These are phyloP conservation scores for Sphenostylis stenocarpa DNA, from an alignment of 306 rosid species.

Conservation along the genomic window DNA sequence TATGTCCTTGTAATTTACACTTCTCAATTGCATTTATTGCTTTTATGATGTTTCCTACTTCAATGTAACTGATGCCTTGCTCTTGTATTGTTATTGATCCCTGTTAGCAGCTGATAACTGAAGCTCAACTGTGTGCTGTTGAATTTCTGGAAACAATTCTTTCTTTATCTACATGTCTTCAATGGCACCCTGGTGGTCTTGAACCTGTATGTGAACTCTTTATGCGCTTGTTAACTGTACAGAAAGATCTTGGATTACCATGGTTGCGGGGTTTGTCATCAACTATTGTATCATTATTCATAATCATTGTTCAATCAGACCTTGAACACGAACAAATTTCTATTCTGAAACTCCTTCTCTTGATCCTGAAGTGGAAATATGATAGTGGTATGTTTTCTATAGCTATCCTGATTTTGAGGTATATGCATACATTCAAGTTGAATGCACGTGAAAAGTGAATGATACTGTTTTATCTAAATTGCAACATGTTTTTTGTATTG, in stretches of 20 bases:
- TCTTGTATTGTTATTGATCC: slow-evolving; percentile 20
- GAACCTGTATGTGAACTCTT: slow-evolving; percentile 70
- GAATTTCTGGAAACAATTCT: slow-evolving; percentile 67
- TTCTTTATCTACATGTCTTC: slow-evolving; percentile 57
- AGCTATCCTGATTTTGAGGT: slow-evolving; percentile 10
- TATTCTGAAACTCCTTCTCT: slow-evolving; percentile 57
- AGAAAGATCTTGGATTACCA: slow-evolving; percentile 71
- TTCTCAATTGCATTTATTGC: slow-evolving; percentile 10
- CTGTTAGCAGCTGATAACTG: slow-evolving; percentile 54
- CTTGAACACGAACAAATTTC: slow-evolving; percentile 88
- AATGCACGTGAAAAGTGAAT: neutral
- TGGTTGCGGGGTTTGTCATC: slow-evolving; percentile 63
- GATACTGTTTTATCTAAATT: neutral
- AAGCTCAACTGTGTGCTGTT: slow-evolving; percentile 68
- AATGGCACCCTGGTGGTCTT: slow-evolving; percentile 46
- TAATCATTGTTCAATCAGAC: slow-evolving; percentile 66
- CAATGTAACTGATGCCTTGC: neutral
- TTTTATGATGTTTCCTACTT: neutral
- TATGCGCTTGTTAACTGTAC: slow-evolving; percentile 63
- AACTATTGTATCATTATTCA: slow-evolving; percentile 54
- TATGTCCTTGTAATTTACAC: slow-evolving; percentile 40
- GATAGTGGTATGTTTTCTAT: slow-evolving; percentile 55
- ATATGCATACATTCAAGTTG: slow-evolving; percentile 27
- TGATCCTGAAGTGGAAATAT: slow-evolving; percentile 75
- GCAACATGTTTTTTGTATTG: neutral